These are phyloP conservation scores for Ulmus americana DNA, from an alignment of 331 rosid genomes.

Conservation along the genomic window DNA sequence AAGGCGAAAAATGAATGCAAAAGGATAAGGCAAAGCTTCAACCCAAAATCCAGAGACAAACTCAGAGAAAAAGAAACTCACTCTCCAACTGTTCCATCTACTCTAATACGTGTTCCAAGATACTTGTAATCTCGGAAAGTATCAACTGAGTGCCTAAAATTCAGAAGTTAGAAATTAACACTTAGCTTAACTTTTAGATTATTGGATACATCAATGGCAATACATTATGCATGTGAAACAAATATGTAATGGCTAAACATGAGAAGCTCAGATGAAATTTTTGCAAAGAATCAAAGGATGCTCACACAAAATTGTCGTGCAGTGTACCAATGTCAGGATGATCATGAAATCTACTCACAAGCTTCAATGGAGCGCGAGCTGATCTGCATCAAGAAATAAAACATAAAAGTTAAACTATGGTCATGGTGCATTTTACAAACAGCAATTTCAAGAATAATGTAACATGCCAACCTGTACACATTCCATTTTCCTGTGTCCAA, in stretches of 20 bases:
- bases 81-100: slow-evolving; percentile 96
- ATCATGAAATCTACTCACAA: slow-evolving; percentile 68
- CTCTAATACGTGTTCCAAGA: slow-evolving; percentile 83
- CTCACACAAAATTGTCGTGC: slow-evolving; percentile 95
- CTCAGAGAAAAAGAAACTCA: slow-evolving; percentile 37
- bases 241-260: not conserved
- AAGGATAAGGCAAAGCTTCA: slow-evolving; percentile 20
- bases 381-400: slow-evolving; percentile 48
- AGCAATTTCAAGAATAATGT: slow-evolving; percentile 18
- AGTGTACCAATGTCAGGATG: slow-evolving; percentile 81
- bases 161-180: slow-evolving; percentile 25
- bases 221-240: not conserved
- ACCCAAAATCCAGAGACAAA: slow-evolving; percentile 9
- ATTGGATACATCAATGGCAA: slow-evolving; percentile 8
- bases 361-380: slow-evolving; percentile 63
- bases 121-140: slow-evolving; percentile 81
- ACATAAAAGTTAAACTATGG: not conserved
- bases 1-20: slow-evolving; percentile 19
- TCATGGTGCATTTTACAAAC: slow-evolving; percentile 3
- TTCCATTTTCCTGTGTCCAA: slow-evolving; percentile 92
- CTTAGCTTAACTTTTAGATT: slow-evolving; percentile 9
- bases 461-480: slow-evolving; percentile 62
- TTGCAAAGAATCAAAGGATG: slow-evolving; percentile 17
- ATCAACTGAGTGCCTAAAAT: slow-evolving; percentile 68
- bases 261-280: not conserved